phyloP scores from a whole-genome alignment of 306 rosid species.

The Bauhinia variegata region DNA sequence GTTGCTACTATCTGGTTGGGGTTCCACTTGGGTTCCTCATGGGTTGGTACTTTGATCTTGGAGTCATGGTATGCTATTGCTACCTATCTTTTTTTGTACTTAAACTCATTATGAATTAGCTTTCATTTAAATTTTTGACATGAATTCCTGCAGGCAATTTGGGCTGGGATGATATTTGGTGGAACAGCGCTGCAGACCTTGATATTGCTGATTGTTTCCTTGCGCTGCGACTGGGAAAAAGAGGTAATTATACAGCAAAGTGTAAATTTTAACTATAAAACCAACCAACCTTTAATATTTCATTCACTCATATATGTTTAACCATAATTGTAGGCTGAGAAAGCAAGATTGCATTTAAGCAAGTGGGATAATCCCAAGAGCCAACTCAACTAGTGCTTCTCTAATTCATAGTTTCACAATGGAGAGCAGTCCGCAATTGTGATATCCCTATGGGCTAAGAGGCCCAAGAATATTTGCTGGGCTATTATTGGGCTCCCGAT shows the following conservation, averaged over 20 bases:
- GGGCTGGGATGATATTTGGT: conserved; percentile 74
- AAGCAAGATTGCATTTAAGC: conserved; percentile 44
- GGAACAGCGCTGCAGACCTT: conserved; percentile 67
- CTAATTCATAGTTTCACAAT: background rate
- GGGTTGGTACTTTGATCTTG: conserved; percentile 70
- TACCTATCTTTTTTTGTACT: background rate
- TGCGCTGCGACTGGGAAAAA: conserved; percentile 67
- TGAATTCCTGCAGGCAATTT: conserved; percentile 60
- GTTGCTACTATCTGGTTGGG: conserved; percentile 79
- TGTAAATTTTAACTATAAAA: background rate
- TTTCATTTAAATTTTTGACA: background rate
- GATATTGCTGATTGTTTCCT: conserved; percentile 51
- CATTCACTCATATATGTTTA: background rate
- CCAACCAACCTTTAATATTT: background rate
- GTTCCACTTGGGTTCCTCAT: conserved; percentile 71
- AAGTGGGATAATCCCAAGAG: conserved; percentile 47
- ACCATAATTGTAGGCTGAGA: conserved; percentile 59
- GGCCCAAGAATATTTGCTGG: too few species aligned
- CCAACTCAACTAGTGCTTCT: conserved; percentile 7
- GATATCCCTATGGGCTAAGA: too few species aligned
- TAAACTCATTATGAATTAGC: background rate
- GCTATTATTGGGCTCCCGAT: background rate
- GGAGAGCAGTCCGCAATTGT: too few species aligned
- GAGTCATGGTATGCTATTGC: conserved; percentile 65
- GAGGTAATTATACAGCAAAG: conserved; percentile 44